Base-by-base conservation (phyloP, 2,329 filamentous ascomycete species). In the Fusarium verrucosum region DNA sequence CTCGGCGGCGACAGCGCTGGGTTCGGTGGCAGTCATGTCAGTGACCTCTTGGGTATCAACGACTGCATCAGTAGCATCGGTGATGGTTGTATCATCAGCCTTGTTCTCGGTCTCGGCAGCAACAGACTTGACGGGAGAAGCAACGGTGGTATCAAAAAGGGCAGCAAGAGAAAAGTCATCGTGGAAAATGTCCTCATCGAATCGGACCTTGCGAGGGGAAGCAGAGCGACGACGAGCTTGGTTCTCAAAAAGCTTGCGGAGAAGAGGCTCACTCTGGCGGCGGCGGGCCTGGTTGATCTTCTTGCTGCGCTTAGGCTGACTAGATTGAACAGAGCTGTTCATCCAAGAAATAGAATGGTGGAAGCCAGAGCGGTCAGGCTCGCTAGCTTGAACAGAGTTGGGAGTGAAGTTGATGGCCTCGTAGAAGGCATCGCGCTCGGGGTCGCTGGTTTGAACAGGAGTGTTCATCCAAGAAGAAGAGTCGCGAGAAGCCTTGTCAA, bases 221-320 rank as follows among this genome's bases (percentile, higher is more conserved):
- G 66, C 50, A 9, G 74, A 75, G 16, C 62, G 65, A 19, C 74
- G 73, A 17, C 71, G 72, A 4, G 67, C 57, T 45, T 62, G 68
- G 7, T 55, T 54, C 46, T 69, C 65, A 5, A 70, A 50, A 36
- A 51, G 62, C 45, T 65, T 70, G 30, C 72, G 72, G n/a, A 75
- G 42, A 20, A 77, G 65, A 22, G 76, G 76, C 54, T 78, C 76
- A 40, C 76, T 78, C 28, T 69, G 73, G 30, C 76, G 67, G n/a
- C 75, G 74, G 13, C 66, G 66, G 10, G 58, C 54, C 19, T 66
- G 54, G 32, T 67, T 73, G 20, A 67, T 46, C 23, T 62, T 66
- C 50, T 60, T 58, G 20, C 69, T 69, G n/a, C 70, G 65, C 19
- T 62, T 59, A 22, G 68, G 59, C 33, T 71, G 65, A 3, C 51